Conservation (phyloP, 805 yeast species). For the Kregervanrija fluxuum region DNA sequence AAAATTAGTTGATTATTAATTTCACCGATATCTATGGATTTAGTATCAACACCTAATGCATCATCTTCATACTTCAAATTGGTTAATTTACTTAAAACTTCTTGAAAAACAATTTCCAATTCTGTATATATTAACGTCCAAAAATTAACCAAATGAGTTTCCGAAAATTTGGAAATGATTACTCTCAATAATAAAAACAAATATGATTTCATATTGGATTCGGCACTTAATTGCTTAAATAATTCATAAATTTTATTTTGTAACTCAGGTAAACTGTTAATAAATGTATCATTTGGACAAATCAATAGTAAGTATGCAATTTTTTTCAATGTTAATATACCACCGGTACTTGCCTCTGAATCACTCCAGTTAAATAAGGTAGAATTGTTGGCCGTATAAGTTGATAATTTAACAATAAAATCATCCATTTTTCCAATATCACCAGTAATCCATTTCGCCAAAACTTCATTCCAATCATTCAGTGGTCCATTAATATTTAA, state of each 20-base stretch:
- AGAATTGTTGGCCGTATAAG: conserved; percentile 41
- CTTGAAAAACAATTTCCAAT: conserved; percentile 44
- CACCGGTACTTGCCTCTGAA: conserved; percentile 26
- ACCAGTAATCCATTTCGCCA: conserved; percentile 54
- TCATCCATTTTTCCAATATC: conserved; percentile 59
- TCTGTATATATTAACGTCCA: conserved; percentile 67
- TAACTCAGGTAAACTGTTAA: conserved; percentile 40
- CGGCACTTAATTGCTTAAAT: conserved; percentile 12
- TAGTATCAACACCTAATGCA: neutral
- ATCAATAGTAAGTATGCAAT: conserved; percentile 57
- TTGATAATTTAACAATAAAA: conserved; percentile 38
- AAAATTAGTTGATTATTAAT: conserved; percentile 37
- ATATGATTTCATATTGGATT: conserved; percentile 31
- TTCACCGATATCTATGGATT: conserved; percentile 1
- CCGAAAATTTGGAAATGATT: conserved; percentile 53
- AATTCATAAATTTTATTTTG: conserved; percentile 28
- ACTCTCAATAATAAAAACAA: conserved; percentile 58
- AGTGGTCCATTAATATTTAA: conserved; percentile 19
- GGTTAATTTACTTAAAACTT: conserved; percentile 21
- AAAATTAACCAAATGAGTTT: conserved; percentile 53
- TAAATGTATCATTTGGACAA: conserved; percentile 53
- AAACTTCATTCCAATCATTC: conserved; percentile 46
- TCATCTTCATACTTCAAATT: conserved; percentile 11
- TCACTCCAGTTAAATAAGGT: conserved; percentile 30
- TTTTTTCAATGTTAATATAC: conserved; percentile 38